These are phyloP conservation scores for Trichoderma breve DNA, from an alignment of 2,329 filamentous ascomycete species.

Conservation along the genomic window DNA sequence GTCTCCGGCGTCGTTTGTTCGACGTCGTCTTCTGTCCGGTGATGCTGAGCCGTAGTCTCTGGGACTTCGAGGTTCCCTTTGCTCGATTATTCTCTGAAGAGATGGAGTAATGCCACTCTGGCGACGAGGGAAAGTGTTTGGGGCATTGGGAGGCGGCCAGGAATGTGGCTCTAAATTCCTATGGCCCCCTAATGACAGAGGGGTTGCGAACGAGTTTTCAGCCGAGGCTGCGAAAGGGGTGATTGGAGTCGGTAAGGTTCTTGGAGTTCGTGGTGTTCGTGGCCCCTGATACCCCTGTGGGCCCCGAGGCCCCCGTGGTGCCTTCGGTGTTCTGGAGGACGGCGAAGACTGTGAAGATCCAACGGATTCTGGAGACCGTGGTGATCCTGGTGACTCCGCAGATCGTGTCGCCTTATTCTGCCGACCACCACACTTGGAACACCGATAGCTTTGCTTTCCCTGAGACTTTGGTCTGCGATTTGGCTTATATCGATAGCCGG, in stretches of 20 bases:
- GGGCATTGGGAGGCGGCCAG: conserved; percentile 23
- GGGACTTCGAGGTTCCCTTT: conserved; percentile 29
- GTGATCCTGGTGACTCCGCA: background rate
- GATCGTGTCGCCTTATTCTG: conserved; percentile 60
- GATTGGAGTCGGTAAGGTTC: background rate
- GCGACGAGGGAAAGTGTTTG: conserved; percentile 29
- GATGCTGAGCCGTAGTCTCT: conserved; percentile 42
- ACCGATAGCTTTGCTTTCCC: conserved; percentile 57
- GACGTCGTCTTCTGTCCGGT: conserved; percentile 61
- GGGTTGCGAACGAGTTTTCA: conserved; percentile 41
- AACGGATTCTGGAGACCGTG: background rate
- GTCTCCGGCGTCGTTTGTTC: conserved; percentile 48
- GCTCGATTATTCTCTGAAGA: conserved; percentile 26
- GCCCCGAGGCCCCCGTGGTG: background rate
- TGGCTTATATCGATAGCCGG: conserved; percentile 91
- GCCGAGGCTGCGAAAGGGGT: background rate
- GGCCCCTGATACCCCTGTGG: background rate
- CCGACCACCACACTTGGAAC: conserved; percentile 69
- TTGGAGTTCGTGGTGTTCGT: background rate
- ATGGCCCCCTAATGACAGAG: conserved; percentile 32
- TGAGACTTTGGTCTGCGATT: conserved; percentile 54
- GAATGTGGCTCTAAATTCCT: conserved; percentile 25
- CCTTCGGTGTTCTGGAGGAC: background rate
- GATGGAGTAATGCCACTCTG: conserved; percentile 31
- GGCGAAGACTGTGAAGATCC: background rate